A percentile compares a stretch with the other conserved stretches of the same genome.
phyloP scores from a whole-genome alignment of 495 filamentous ascomycete genomes.

The Xanthoparmelia taractica region DNA sequence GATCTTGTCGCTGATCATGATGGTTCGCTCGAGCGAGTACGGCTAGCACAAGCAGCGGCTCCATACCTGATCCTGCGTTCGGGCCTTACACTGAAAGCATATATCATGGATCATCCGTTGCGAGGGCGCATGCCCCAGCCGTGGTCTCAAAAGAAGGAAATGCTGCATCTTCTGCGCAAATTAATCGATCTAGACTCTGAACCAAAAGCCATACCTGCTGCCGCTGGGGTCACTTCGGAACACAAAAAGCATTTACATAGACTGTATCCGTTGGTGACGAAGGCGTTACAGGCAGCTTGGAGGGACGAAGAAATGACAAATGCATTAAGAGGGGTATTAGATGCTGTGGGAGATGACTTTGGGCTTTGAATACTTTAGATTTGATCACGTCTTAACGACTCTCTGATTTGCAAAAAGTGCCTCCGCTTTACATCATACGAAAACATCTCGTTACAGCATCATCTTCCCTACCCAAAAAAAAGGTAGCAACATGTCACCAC shows the following conservation, averaged over 20 bases:
- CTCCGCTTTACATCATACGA: not conserved
- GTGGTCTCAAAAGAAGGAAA: constrained; percentile 65
- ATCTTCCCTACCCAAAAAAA: not conserved
- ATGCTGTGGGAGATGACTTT: constrained; percentile 24
- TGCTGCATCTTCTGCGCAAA: constrained; percentile 59
- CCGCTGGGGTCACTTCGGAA: constrained; percentile 46
- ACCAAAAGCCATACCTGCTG: constrained; percentile 61
- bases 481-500: not conserved
- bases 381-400: not conserved
- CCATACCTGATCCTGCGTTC: constrained; percentile 79
- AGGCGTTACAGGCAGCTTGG: constrained; percentile 60
- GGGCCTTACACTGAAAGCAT: constrained; percentile 68
- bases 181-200: constrained; percentile 62
- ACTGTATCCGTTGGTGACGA: constrained; percentile 73
- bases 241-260: constrained; percentile 68
- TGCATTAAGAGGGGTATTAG: constrained; percentile 20
- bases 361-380: constrained; percentile 19
- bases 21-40: constrained; percentile 29
- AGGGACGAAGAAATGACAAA: constrained; percentile 33
- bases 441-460: not conserved
- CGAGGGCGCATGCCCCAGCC: constrained; percentile 91
- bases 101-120: constrained; percentile 87
- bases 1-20: constrained; percentile 51
- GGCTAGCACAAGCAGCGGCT: constrained; percentile 67
- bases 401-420: not conserved